Percentiles rank a stretch among this genome's conserved stretches.
These are phyloP conservation scores for Deuterostichococcus epilithicus DNA, from an alignment of 139 green algal species.

Conservation along the genomic window DNA sequence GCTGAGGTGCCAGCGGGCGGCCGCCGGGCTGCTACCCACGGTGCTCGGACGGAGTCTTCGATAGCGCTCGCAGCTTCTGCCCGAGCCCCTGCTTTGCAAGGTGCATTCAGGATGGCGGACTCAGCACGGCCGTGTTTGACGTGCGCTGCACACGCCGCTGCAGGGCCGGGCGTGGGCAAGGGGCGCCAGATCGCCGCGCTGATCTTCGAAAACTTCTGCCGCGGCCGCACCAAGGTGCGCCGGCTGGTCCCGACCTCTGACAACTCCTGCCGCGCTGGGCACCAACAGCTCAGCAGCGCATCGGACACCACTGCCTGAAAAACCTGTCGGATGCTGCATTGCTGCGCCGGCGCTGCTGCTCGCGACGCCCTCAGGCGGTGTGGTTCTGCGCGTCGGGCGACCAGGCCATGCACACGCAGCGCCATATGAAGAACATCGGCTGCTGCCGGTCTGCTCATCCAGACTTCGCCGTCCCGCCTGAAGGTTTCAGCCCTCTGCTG, in stretches of 20 bases:
- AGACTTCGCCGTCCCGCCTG: too few species aligned
- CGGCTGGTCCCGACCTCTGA: background rate
- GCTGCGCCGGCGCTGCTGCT: too few species aligned
- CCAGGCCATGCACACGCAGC: too few species aligned
- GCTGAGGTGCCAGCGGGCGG: background rate
- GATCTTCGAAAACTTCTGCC: slow-evolving; percentile 64
- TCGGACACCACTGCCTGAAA: too few species aligned
- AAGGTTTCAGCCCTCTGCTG: too few species aligned
- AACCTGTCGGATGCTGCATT: too few species aligned
- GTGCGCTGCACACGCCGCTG: background rate
- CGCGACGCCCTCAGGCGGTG: too few species aligned
- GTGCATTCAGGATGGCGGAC: background rate
- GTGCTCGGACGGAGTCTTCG: background rate
- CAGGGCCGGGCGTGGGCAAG: slow-evolving; percentile 70
- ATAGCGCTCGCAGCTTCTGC: background rate
- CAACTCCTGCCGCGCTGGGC: slow-evolving; percentile 9
- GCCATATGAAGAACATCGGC: too few species aligned
- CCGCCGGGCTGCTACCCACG: background rate
- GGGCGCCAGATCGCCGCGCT: slow-evolving; percentile 65
- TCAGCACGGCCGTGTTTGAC: background rate
- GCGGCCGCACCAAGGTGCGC: slow-evolving; percentile 37
- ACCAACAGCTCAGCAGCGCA: too few species aligned
- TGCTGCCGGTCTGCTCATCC: too few species aligned
- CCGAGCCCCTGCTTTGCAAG: background rate
- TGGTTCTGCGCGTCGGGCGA: too few species aligned